Evolutionary conservation across 139 green algal genomes (phyloP), one percentile per base, ranked within the genome.

Genomic region (Parachlorella kessleri): DNA sequence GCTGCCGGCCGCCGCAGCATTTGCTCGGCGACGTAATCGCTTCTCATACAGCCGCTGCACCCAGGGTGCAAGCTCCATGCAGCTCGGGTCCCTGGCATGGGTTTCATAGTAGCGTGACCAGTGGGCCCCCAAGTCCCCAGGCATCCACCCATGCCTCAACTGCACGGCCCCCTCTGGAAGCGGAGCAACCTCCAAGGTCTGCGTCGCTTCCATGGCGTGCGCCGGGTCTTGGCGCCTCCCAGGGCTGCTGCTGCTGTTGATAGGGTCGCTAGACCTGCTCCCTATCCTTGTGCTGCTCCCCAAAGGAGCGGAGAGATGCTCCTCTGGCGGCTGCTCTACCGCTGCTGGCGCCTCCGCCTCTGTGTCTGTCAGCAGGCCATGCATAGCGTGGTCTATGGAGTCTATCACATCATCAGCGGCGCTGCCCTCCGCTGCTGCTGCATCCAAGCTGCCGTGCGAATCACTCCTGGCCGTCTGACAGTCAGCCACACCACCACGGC

Each of bases 61-160:
- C 81, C 81, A 89, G 1, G 84, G 81, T 2, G 84, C 84, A 38
- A 89, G 74, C 66, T 69, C 26, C n/a, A 53, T 54, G 55, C 78
- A 77, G 48, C 73, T 10, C 36, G 84, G 84, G 21, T 59, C 48
- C 48, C 26, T 81, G 66, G 0, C 84, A 42, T 33, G 55, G 32
- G 9, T 67, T 77, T 23, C 28, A 23, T 89, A 89, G 35, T 87
- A 82, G 2, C 69, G 76, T 8, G 53, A 75, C 86, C 86, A 90
- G 26, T 85, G 78, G 5, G 80, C 83, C 23, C 35, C 9, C 55
- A 87, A 72, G 5, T 28, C 64, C 0, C 40, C 39, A 7, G 63
- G 54, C 65, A 53, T 10, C 10, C 28, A 33, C 2, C 71, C 82
- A 4, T 75, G 73, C 59, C 73, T 41, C 75, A 84, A 55, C 42